A percentile compares a stretch with the other conserved stretches of the same genome.
phyloP scores from a whole-genome alignment of 1,284 basidiomycete genomes.

The Rhizoctonia solani region DNA sequence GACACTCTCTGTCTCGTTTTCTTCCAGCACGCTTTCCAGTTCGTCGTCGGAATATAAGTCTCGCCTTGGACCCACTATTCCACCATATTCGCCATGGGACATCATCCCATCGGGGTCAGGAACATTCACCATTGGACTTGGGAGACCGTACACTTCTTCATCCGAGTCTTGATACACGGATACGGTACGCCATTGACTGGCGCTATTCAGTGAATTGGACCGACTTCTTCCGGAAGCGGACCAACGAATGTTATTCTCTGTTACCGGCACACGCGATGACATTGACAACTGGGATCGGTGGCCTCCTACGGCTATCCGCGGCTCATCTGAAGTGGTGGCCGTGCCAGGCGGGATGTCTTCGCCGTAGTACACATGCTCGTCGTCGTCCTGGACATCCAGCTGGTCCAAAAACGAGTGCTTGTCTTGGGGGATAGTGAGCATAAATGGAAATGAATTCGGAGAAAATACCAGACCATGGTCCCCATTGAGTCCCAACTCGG shows the following conservation, averaged over 20 bases:
- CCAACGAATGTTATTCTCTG: conserved; percentile 26
- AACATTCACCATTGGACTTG: background rate
- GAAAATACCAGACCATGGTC: background rate
- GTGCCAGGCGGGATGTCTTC: conserved; percentile 16
- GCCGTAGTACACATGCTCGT: too few relatives aligned
- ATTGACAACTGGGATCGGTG: conserved; percentile 13
- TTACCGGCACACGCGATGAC: conserved; percentile 19
- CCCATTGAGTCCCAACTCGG: background rate
- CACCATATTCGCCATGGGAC: conserved; percentile 28
- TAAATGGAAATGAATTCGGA: too few relatives aligned
- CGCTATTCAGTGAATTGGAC: conserved; percentile 5
- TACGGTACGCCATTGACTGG: background rate
- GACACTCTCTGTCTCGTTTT: conserved; percentile 26
- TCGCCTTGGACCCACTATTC: conserved; percentile 17
- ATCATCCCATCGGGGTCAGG: conserved; percentile 29
- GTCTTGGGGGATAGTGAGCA: too few relatives aligned
- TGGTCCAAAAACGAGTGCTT: too few relatives aligned
- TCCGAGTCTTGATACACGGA: conserved; percentile 3
- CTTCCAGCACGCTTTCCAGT: conserved; percentile 27
- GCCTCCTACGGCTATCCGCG: conserved; percentile 1
- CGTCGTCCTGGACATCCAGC: background rate
- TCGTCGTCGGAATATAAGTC: conserved; percentile 31
- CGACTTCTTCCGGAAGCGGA: conserved; percentile 11
- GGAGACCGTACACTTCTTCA: conserved; percentile 25
- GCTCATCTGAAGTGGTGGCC: conserved; percentile 21